Conservation (phyloP, 192 early-diverging fungal genomes). For the Rhizophagus prolifer region DNA sequence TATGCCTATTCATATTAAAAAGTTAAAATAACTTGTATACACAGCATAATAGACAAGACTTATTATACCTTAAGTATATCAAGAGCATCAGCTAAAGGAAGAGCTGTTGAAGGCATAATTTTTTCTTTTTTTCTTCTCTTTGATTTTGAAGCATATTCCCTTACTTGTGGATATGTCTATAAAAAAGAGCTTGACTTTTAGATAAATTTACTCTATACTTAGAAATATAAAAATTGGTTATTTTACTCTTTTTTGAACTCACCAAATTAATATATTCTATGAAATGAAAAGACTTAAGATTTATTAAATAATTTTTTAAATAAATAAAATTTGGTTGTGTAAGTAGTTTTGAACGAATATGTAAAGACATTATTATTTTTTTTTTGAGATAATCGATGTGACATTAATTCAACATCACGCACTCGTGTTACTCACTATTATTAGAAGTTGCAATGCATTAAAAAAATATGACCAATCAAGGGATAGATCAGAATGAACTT, state of each 20-base stretch:
- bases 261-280: not conserved
- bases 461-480: too few species aligned
- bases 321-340: not conserved
- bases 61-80: slow-evolving; percentile 39
- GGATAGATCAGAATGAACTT: too few species aligned
- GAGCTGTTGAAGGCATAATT: slow-evolving; percentile 30
- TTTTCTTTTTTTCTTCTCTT: slow-evolving; percentile 31
- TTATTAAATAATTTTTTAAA: not conserved
- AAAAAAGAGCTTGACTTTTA: not conserved
- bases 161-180: not conserved
- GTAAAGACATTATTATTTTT: too few species aligned
- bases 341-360: too few species aligned
- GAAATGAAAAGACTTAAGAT: not conserved
- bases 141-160: slow-evolving; percentile 3
- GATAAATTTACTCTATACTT: slow-evolving; percentile 8
- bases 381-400: too few species aligned
- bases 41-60: not conserved
- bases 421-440: too few species aligned
- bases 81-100: slow-evolving; percentile 42
- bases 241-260: not conserved
- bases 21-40: not conserved
- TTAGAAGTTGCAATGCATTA: too few species aligned
- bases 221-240: too few species aligned
- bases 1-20: slow-evolving; percentile 44
- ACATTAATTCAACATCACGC: too few species aligned